Percentiles rank a stretch among this genome's conserved stretches.
phyloP scores from a whole-genome alignment of 169 alveolate genomes.

The Plasmodium cynomolgi region DNA sequence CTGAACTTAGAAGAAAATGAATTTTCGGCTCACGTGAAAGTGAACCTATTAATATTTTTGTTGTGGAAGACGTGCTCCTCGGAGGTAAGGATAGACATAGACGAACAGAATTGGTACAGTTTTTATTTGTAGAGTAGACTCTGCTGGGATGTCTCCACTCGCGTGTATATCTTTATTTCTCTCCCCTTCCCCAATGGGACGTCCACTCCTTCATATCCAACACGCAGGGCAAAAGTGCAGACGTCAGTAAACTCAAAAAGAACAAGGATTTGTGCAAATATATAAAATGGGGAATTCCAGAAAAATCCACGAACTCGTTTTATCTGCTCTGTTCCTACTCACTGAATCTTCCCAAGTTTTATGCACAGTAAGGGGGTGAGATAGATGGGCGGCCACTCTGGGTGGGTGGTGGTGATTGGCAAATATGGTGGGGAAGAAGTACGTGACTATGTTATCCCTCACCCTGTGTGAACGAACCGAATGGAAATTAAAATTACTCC shows the following conservation, averaged over 20 bases:
- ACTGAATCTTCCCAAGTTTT: constrained; percentile 65
- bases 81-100: constrained; percentile 7
- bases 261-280: constrained; percentile 42
- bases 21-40: constrained; percentile 9
- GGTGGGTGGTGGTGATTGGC: background rate
- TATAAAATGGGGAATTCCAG: constrained; percentile 58
- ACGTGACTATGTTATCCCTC: background rate
- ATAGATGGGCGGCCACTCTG: background rate
- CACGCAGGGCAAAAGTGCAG: constrained; percentile 46
- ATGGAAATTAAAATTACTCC: background rate
- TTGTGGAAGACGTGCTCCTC: constrained; percentile 39
- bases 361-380: constrained; percentile 22
- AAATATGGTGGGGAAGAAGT: background rate
- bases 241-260: constrained; percentile 51
- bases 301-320: constrained; percentile 39
- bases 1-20: constrained; percentile 40
- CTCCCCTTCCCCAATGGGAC: background rate
- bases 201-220: background rate
- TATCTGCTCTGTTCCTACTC: constrained; percentile 63
- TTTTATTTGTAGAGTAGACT: background rate
- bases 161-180: background rate
- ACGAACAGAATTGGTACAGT: background rate
- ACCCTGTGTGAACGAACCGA: background rate
- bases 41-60: constrained; percentile 24
- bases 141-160: background rate